phyloP scores from a whole-genome alignment of 106 monocot genomes.

The Hemerocallis citrina region DNA sequence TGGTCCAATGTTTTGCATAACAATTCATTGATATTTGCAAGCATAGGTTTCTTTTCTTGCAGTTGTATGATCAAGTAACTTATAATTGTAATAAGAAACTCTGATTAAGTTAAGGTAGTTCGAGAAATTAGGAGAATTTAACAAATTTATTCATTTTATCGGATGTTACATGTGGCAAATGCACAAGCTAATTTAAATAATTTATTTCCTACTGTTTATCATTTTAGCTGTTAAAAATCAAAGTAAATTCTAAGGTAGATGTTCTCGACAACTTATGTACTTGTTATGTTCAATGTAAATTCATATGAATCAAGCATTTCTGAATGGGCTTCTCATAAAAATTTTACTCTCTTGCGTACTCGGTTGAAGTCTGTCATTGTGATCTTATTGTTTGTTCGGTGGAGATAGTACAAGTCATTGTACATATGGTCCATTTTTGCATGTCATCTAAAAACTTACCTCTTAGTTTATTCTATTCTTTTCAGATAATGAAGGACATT shows the following conservation, averaged over 20 bases:
- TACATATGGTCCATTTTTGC: neutral
- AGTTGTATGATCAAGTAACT: neutral
- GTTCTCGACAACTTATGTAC: neutral
- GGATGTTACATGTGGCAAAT: no score
- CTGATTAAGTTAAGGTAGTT: neutral
- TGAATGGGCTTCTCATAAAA: neutral
- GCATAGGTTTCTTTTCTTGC: neutral
- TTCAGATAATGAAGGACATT: constrained; percentile 73
- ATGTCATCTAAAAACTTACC: neutral
- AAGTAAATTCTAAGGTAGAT: neutral
- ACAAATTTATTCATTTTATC: no score
- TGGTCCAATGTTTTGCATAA: no score
- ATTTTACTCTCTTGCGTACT: neutral
- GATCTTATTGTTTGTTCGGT: neutral
- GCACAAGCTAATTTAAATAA: neutral
- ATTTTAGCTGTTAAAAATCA: neutral
- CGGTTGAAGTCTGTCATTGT: neutral
- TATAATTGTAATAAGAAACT: neutral
- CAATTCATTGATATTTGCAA: no score
- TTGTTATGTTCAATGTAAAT: neutral
- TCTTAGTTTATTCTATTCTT: neutral
- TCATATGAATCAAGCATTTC: neutral
- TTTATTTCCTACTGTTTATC: neutral
- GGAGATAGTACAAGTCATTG: neutral
- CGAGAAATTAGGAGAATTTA: neutral